A percentile compares a stretch with the other conserved stretches of the same genome.
These are phyloP conservation scores for Mycena sp. DNA, from an alignment of 1,284 basidiomycete species.

Conservation along the genomic window DNA sequence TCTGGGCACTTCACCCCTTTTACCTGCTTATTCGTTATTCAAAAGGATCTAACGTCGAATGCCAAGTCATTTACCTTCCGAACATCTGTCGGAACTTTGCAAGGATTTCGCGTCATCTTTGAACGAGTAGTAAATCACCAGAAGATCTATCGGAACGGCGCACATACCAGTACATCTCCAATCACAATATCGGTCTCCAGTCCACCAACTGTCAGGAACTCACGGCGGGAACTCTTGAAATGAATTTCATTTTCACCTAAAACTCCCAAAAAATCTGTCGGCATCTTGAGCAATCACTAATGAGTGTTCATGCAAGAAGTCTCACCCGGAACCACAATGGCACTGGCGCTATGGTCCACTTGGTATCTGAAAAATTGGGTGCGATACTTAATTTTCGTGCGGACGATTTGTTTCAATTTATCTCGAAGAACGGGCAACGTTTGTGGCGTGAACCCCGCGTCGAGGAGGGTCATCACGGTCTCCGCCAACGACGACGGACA, in stretches of 20 bases:
- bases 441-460: conserved; percentile 50
- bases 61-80: too few species aligned
- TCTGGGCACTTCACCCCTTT: conserved; percentile 47
- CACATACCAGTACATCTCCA: conserved; percentile 51
- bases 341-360: conserved; percentile 49
- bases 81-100: conserved; percentile 55
- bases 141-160: too few species aligned
- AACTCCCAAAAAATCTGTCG: conserved; percentile 48
- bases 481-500: conserved; percentile 49
- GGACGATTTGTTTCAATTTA: conserved; percentile 46
- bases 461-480: conserved; percentile 22
- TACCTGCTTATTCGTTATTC: too few species aligned
- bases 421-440: conserved; percentile 43
- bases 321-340: conserved; percentile 53
- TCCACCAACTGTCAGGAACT: conserved; percentile 39
- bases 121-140: too few species aligned
- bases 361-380: conserved; percentile 39
- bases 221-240: conserved; percentile 43
- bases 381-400: conserved; percentile 39
- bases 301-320: background rate
- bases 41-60: too few species aligned
- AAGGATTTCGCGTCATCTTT: conserved; percentile 54
- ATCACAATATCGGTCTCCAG: conserved; percentile 43
- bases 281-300: background rate
- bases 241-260: conserved; percentile 50